Base-by-base conservation (phyloP, 805 yeast genomes). In the Kuraishia floccosa region DNA sequence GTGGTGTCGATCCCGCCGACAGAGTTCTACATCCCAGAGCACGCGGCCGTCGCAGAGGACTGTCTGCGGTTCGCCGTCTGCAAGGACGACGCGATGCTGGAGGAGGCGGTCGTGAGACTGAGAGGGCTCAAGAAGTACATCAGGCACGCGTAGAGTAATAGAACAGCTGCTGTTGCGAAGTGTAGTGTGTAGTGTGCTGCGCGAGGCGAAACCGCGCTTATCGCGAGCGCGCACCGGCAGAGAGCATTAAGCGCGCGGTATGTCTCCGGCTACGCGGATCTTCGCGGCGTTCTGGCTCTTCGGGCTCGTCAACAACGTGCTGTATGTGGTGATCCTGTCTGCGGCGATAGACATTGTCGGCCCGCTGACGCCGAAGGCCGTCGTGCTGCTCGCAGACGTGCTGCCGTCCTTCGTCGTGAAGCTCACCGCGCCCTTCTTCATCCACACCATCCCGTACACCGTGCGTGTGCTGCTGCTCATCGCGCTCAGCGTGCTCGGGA, bases 1-100 rank as follows among this genome's bases (percentile, higher is more conserved):
- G 93, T 91, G 25, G 97, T 91, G 14, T 80, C 94, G 4, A 91
- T 91, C 40, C 98, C 98, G 8, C 97, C 97, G 18, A 80, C 95
- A n/a, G 97, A 89, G 55, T 91, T 91, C 48, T 74, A 83, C 46
- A 68, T 76, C 27, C 69, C 74, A 7, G 75, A 71, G 36, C 75
- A 80, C 40, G 86, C 81, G 20, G 62, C 70, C 34, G 73, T 77
- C 12, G 86, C 89, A 34, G 94, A 87, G 49, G 77, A 83, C 43
- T 72, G 85, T 49, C 61, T 91, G 38, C 75, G 98, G 49, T 87
- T 91, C 53, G 97, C 98, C 11, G 93, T 91, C 13, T 91, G 98
- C 65, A 91, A 91, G 59, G 95, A 82, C 44, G 93, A 91, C 49
- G 66, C 60, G 4, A 65, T 83, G 36, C 65, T 91, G 40, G 76